These are phyloP conservation scores for Sisymbrium irio DNA, from an alignment of 345 rosid genomes.

Conservation along the genomic window DNA sequence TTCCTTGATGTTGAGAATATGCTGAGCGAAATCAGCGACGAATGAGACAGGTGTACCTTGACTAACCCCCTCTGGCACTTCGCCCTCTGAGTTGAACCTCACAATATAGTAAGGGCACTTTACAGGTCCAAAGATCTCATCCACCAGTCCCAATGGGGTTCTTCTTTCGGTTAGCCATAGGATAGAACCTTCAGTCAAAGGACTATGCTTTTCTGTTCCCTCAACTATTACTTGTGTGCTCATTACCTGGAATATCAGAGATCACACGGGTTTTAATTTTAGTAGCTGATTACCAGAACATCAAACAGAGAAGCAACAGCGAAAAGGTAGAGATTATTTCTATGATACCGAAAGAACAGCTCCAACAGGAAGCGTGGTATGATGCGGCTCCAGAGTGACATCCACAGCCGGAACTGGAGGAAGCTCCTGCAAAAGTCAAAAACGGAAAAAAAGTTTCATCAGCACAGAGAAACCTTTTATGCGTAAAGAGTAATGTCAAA, in stretches of 20 bases:
- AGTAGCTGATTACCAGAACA: slow-evolving; percentile 8
- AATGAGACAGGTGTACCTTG: slow-evolving; percentile 70
- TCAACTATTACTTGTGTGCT: slow-evolving; percentile 81
- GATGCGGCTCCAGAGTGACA: slow-evolving; percentile 59
- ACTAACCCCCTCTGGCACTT: slow-evolving; percentile 59
- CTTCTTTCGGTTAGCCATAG: slow-evolving; percentile 76
- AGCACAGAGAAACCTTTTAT: neutral
- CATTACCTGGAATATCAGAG: slow-evolving; percentile 48
- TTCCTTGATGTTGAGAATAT: slow-evolving; percentile 66
- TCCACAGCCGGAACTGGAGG: slow-evolving; percentile 80
- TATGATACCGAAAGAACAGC: slow-evolving; percentile 64
- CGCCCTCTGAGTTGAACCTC: slow-evolving; percentile 86
- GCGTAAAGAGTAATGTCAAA: neutral
- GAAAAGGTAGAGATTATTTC: neutral
- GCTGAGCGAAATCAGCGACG: slow-evolving; percentile 72
- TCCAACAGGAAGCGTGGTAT: slow-evolving; percentile 76
- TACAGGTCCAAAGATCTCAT: slow-evolving; percentile 97
- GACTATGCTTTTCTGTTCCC: slow-evolving; percentile 75
- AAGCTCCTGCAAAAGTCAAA: slow-evolving; percentile 49
- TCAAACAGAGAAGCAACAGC: slow-evolving; percentile 13
- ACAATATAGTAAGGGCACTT: slow-evolving; percentile 80
- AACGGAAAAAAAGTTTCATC: neutral
- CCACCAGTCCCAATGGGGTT: slow-evolving; percentile 70
- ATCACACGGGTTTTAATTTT: neutral
- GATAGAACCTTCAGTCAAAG: slow-evolving; percentile 81